Conservation (phyloP, 805 yeast genomes). For the Millerozyma miso region DNA sequence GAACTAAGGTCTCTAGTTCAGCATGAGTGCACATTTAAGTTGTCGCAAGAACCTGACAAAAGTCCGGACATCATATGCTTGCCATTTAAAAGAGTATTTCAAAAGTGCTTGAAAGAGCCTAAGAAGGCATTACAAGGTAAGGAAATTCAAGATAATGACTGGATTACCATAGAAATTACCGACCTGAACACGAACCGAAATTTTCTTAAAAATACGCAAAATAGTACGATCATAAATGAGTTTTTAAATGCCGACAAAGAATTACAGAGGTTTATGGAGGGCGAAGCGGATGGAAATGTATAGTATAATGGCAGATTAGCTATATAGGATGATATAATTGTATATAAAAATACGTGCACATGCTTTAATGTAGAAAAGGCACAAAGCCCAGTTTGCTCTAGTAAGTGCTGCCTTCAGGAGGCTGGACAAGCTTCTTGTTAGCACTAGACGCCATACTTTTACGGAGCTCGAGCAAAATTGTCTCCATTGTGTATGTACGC, state of each 20-base stretch:
- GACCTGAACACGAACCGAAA: slow-evolving; percentile 27
- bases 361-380: neutral
- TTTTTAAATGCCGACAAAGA: slow-evolving; percentile 38
- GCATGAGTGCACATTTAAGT: slow-evolving; percentile 39
- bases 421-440: slow-evolving; percentile 85
- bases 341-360: neutral
- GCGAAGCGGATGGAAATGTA: slow-evolving; percentile 10
- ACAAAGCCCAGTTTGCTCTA: slow-evolving; percentile 6
- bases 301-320: neutral
- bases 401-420: slow-evolving; percentile 80
- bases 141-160: slow-evolving; percentile 20
- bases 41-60: slow-evolving; percentile 17
- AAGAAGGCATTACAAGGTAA: slow-evolving; percentile 20
- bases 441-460: slow-evolving; percentile 76
- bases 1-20: slow-evolving; percentile 32
- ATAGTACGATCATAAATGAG: slow-evolving; percentile 25
- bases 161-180: slow-evolving; percentile 40
- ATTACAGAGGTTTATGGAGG: slow-evolving; percentile 28
- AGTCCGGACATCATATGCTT: slow-evolving; percentile 37
- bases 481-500: slow-evolving; percentile 88
- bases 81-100: slow-evolving; percentile 41
- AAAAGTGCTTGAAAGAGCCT: slow-evolving; percentile 30
- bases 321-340: neutral
- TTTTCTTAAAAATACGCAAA: slow-evolving; percentile 17
- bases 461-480: slow-evolving; percentile 82